Evolutionary conservation across 1,284 basidiomycete species (phyloP).

Genomic region (Boletus semigastroideus): DNA sequence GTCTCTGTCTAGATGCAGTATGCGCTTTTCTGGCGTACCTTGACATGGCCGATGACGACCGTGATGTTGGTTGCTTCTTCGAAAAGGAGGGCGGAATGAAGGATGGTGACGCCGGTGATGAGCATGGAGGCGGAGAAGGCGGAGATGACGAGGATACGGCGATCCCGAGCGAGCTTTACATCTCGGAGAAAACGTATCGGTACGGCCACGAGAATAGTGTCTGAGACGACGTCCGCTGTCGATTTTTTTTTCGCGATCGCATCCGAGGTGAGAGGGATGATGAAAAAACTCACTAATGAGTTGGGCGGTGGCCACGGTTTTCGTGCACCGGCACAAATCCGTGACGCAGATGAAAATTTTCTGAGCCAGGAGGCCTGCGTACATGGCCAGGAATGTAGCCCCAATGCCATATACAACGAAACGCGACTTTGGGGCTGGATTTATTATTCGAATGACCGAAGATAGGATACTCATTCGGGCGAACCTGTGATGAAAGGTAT

Average conservation of each 20-base stretch:
- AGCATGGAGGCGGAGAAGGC: constrained; percentile 26
- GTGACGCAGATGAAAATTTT: constrained; percentile 18
- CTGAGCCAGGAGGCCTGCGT: constrained; percentile 17
- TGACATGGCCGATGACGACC: constrained; percentile 19
- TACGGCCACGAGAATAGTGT: constrained; percentile 16
- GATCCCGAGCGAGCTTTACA: constrained; percentile 11
- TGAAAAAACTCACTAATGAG: constrained; percentile 22
- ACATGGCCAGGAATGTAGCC: constrained; percentile 17
- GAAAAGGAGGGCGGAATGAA: constrained; percentile 27
- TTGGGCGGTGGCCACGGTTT: constrained; percentile 17
- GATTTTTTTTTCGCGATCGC: background rate
- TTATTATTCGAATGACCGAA: constrained; percentile 24
- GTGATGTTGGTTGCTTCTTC: constrained; percentile 4
- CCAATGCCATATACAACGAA: constrained; percentile 18
- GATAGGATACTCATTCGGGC: constrained; percentile 28
- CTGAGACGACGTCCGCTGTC: constrained; percentile 24
- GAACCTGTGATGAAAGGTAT: constrained; percentile 14
- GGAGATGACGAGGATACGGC: constrained; percentile 21
- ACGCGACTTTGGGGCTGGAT: constrained; percentile 11
- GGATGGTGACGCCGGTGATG: constrained; percentile 25
- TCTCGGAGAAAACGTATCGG: constrained; percentile 19
- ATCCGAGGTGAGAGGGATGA: background rate
- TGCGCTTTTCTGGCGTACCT: constrained; percentile 17
- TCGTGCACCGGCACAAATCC: constrained; percentile 1
- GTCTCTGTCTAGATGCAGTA: background rate